Base-by-base conservation (phyloP, 2,329 filamentous ascomycete species). In the Arthrobotrys conoides region DNA sequence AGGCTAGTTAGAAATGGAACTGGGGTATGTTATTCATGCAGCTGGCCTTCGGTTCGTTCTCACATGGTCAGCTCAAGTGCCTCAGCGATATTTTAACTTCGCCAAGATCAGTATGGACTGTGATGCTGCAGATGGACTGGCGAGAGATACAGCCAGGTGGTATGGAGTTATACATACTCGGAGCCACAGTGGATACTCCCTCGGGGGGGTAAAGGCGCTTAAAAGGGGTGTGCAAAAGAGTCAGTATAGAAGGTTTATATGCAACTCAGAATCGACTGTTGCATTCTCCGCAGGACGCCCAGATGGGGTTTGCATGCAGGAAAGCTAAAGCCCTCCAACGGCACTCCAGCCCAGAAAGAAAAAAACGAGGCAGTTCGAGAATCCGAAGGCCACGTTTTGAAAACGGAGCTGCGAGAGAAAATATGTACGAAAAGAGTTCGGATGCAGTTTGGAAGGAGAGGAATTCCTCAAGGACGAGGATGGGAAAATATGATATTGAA, bases 261-360 rank as follows among this genome's bases (percentile, higher is more conserved):
- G 70, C 70, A 73, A 73, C 70, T 73, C 70, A 44, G 51, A 57
- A 55, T 33, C 27, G 49, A 51, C 61, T 73, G 70, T 73, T 73
- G 70, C 70, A 73, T 73, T 66, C 70, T 67, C 70, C 46, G 24
- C 49, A 69, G 53, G 22, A 59, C 22, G 24, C 66, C 51, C 14
- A 27, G 57, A 33, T 18, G 33, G 57, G 6, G 20, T 61, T 44
- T 44, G 36, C 57, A 61, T 61, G 57, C 57, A 44, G 57, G 57
- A 61, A 44, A 61, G 36, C 36, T n/a, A 69, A 24, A 41, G 27
- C 64, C 33, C 46, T 18, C 51, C 66, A 57, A 48, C 30, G 30
- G n/a, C 16, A 38, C 46, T 16, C 6, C 55, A 18, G 38, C 33
- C 33, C n/a, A 20, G 27, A 30, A 30, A 27, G 27, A 61, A 61